A percentile compares a stretch with the other conserved stretches of the same genome.
Conservation (phyloP, 768 basidiomycete species). For the Hemileccinum rubropunctum region DNA sequence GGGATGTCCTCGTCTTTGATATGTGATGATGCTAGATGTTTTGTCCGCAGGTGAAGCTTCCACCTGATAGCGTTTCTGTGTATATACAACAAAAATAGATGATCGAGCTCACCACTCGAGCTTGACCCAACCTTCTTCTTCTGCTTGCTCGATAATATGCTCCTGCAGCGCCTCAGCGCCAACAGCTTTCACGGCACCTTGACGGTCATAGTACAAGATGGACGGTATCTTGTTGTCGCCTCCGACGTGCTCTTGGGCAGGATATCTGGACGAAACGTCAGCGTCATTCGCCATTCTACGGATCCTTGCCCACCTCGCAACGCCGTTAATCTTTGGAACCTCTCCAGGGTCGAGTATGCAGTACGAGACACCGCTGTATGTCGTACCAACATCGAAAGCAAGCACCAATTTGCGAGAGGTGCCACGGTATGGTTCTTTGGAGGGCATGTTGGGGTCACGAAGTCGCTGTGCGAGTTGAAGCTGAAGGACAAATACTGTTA, state of each 20-base stretch:
- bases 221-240: slow-evolving; percentile 49
- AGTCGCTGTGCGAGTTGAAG: background rate
- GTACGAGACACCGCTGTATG: slow-evolving; percentile 40
- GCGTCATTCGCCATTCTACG: background rate
- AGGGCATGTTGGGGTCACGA: slow-evolving; percentile 19
- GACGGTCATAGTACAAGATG: slow-evolving; percentile 43
- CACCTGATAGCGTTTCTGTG: slow-evolving; percentile 16
- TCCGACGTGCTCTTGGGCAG: slow-evolving; percentile 44
- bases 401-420: slow-evolving; percentile 38
- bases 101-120: slow-evolving; percentile 37
- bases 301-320: slow-evolving; percentile 20
- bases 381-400: slow-evolving; percentile 46
- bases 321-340: slow-evolving; percentile 28
- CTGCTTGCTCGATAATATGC: background rate
- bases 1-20: slow-evolving; percentile 21
- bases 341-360: slow-evolving; percentile 35
- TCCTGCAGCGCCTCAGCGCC: slow-evolving; percentile 13
- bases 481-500: too few species aligned
- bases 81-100: background rate
- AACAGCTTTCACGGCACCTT: slow-evolving; percentile 35
- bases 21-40: slow-evolving; percentile 20
- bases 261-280: slow-evolving; percentile 35
- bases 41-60: slow-evolving; percentile 37
- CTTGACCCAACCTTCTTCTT: background rate
- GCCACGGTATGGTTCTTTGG: slow-evolving; percentile 35